phyloP scores from a whole-genome alignment of 202 grass and related monocot species.

The Panicum hallii region DNA sequence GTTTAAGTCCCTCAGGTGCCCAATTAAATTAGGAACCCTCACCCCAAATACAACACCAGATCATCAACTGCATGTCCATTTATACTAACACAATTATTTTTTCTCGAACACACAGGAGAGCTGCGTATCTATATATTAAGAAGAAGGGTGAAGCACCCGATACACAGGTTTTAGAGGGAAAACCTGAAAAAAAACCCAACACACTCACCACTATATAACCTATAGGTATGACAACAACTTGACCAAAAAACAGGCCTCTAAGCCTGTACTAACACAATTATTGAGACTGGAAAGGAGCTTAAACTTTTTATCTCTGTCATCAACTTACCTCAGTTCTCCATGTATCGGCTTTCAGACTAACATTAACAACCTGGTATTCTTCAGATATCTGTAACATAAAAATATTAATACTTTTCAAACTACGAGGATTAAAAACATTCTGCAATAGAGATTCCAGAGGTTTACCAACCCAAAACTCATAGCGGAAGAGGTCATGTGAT shows the following conservation, averaged over 20 bases:
- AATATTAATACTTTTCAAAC: slow-evolving; percentile 34
- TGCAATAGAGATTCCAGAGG: slow-evolving; percentile 54
- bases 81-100: too few relatives aligned
- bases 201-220: too few relatives aligned
- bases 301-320: neutral
- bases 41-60: neutral
- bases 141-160: too few relatives aligned
- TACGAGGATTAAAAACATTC: slow-evolving; percentile 23
- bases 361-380: slow-evolving; percentile 88
- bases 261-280: too few relatives aligned
- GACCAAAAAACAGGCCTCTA: too few relatives aligned
- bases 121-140: too few relatives aligned
- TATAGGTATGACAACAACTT: too few relatives aligned
- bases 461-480: slow-evolving; percentile 98
- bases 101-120: too few relatives aligned
- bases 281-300: neutral
- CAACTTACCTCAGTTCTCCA: slow-evolving; percentile 80
- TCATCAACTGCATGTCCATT: too few relatives aligned
- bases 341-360: slow-evolving; percentile 73
- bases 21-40: neutral
- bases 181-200: too few relatives aligned
- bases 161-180: too few relatives aligned
- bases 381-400: slow-evolving; percentile 76
- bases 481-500: slow-evolving; percentile 92
- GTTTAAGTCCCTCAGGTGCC: neutral